Evolutionary conservation across 139 green algal genomes (phyloP).

Genomic region (Zygnema cylindricum): DNA sequence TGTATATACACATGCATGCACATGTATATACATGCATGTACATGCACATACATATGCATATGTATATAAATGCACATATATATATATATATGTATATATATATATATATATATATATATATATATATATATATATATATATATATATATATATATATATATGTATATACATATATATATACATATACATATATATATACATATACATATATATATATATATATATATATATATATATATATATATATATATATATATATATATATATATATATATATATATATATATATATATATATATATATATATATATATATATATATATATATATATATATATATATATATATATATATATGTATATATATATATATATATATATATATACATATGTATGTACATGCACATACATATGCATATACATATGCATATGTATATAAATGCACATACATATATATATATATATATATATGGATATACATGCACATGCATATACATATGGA

Average conservation of each 20-base stretch:
- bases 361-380: not conserved
- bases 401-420: slow-evolving; percentile 9
- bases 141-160: not conserved
- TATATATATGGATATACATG: no score
- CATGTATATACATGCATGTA: slow-evolving; percentile 2
- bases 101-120: not conserved
- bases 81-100: not conserved
- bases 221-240: not conserved
- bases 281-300: not conserved
- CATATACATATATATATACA: not conserved
- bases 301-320: slow-evolving; percentile 9
- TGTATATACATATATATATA: not conserved
- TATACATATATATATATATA: not conserved
- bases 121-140: not conserved
- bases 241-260: slow-evolving; percentile 3
- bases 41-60: slow-evolving; percentile 12
- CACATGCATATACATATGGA: slow-evolving; percentile 13
- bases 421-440: not conserved
- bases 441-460: not conserved
- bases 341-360: not conserved
- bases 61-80: not conserved
- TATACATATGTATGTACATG: slow-evolving; percentile 17
- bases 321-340: not conserved
- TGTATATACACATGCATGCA: not conserved
- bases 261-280: not conserved